These are phyloP conservation scores for Sporothrix curviconia DNA, from an alignment of 2,329 filamentous ascomycete species.

Conservation along the genomic window DNA sequence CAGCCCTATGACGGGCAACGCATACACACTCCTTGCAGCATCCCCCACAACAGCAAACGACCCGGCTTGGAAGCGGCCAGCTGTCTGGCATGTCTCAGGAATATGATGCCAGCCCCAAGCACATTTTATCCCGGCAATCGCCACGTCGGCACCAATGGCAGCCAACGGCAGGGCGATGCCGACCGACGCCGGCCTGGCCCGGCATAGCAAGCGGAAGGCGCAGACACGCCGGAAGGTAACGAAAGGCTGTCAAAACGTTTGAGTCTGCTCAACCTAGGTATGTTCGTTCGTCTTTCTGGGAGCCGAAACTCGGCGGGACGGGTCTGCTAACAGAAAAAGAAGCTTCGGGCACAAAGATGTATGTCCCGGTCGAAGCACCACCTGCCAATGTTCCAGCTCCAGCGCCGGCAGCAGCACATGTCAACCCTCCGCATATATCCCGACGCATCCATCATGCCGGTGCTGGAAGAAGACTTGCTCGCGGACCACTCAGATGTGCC, in stretches of 20 bases:
- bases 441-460: not conserved
- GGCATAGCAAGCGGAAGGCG: slow-evolving; percentile 53
- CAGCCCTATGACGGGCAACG: no score
- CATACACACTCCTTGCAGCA: no score
- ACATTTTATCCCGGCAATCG: slow-evolving; percentile 9
- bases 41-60: no score
- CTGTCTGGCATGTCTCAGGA: no score
- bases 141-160: not conserved
- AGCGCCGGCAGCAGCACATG: not conserved
- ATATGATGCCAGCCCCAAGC: slow-evolving; percentile 3
- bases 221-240: slow-evolving; percentile 43
- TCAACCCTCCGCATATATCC: no score
- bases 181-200: slow-evolving; percentile 7
- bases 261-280: slow-evolving; percentile 74
- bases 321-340: slow-evolving; percentile 38
- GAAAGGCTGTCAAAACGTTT: slow-evolving; percentile 80
- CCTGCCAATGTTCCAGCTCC: not conserved
- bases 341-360: slow-evolving; percentile 56
- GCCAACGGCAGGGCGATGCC: not conserved
- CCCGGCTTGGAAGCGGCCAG: no score
- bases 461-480: no score
- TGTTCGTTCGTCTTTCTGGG: slow-evolving; percentile 4
- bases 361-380: slow-evolving; percentile 55
- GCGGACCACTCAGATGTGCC: no score
- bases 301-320: not conserved